phyloP scores from a whole-genome alignment of 1,139 yeast species.

The Yamadazyma membranifaciens region DNA sequence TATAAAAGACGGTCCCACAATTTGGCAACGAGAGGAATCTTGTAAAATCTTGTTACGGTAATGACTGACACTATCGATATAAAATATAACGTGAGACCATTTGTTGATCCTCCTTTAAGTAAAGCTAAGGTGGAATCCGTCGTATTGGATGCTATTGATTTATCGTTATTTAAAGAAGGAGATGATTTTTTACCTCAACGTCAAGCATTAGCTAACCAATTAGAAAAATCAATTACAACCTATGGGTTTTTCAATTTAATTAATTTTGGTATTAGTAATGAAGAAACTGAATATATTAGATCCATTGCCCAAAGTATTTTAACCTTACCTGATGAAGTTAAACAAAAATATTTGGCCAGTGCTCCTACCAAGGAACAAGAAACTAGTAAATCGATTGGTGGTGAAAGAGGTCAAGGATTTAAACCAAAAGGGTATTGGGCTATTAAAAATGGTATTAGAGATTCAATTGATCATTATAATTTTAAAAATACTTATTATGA shows the following conservation, averaged over 20 bases:
- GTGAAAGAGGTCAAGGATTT: constrained; percentile 46
- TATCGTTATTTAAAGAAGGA: constrained; percentile 34
- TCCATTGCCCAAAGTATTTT: constrained; percentile 37
- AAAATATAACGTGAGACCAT: constrained; percentile 32
- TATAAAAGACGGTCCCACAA: too few relatives aligned
- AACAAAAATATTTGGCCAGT: constrained; percentile 39
- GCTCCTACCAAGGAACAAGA: constrained; percentile 33
- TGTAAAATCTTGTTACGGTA: not conserved
- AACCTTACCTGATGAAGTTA: constrained; percentile 42
- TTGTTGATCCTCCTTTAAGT: constrained; percentile 26
- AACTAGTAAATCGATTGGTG: constrained; percentile 27
- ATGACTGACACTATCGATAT: constrained; percentile 20
- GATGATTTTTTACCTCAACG: constrained; percentile 25
- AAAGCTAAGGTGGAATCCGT: constrained; percentile 20
- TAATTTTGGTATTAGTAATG: constrained; percentile 34
- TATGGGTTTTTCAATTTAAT: constrained; percentile 45
- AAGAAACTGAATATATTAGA: constrained; percentile 28
- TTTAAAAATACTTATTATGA: constrained; percentile 34
- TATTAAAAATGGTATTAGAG: constrained; percentile 40
- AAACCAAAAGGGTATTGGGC: constrained; percentile 48
- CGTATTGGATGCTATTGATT: constrained; percentile 35
- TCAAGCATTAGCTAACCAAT: constrained; percentile 27
- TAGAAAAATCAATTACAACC: constrained; percentile 38
- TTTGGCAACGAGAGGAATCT: not conserved
- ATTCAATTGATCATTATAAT: constrained; percentile 42